These are phyloP conservation scores for Echinochloa phyllopogon DNA, from an alignment of 176 grass and related monocot genomes.

Conservation along the genomic window DNA sequence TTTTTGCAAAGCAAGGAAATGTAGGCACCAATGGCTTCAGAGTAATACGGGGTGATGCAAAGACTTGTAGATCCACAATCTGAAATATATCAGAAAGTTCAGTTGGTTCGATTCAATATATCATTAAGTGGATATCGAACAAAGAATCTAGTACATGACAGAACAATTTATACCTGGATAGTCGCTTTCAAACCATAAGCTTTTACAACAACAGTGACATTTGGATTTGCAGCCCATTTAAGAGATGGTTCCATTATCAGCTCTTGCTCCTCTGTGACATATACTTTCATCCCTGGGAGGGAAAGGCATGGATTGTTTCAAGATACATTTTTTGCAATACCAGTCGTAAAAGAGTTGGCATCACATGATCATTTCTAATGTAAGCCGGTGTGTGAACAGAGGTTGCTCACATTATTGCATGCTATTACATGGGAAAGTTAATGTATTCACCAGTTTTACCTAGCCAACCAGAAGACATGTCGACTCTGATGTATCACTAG, in stretches of 20 bases:
- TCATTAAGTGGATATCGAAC: slow-evolving; percentile 19
- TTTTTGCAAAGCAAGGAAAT: slow-evolving; percentile 96
- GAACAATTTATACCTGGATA: slow-evolving; percentile 61
- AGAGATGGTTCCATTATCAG: slow-evolving; percentile 96
- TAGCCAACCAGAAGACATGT: neutral
- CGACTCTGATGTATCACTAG: neutral
- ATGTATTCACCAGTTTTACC: neutral
- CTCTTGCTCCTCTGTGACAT: slow-evolving; percentile 89
- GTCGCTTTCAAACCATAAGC: slow-evolving; percentile 84
- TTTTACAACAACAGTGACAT: slow-evolving; percentile 76
- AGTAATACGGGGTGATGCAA: slow-evolving; percentile 88
- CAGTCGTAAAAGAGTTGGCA: slow-evolving; percentile 6
- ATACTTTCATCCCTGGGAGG: slow-evolving; percentile 93
- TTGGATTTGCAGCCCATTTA: slow-evolving; percentile 99
- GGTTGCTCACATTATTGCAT: neutral
- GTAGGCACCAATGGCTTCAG: slow-evolving; percentile 85
- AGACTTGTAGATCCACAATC: slow-evolving; percentile 96
- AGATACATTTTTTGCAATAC: neutral
- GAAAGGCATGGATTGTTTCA: slow-evolving; percentile 19
- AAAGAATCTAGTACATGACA: slow-evolving; percentile 25
- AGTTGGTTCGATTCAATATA: slow-evolving; percentile 13
- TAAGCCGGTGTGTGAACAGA: neutral
- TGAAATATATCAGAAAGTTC: slow-evolving; percentile 45
- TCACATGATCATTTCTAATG: slow-evolving; percentile 15
- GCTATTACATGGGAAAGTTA: neutral